phyloP scores from a whole-genome alignment of 805 yeast genomes.

The Teunomyces gatunensis region DNA sequence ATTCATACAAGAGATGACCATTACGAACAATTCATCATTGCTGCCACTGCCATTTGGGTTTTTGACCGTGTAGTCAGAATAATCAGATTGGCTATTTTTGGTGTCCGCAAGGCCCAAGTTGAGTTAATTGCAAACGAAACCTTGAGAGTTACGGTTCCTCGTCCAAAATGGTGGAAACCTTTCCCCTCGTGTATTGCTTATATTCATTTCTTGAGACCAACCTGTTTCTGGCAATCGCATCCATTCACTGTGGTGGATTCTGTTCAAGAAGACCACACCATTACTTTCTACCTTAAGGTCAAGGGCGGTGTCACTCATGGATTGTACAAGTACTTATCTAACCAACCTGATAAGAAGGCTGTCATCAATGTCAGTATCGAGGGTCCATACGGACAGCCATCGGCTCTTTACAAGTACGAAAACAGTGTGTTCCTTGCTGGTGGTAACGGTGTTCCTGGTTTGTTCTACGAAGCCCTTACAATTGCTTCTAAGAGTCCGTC shows the following conservation, averaged over 20 bases:
- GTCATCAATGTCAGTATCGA: constrained; percentile 31
- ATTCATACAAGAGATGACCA: constrained; percentile 43
- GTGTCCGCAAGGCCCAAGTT: constrained; percentile 36
- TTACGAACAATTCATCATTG: constrained; percentile 21
- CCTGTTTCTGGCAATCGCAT: constrained; percentile 66
- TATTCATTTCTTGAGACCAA: constrained; percentile 53
- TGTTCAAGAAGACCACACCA: constrained; percentile 25
- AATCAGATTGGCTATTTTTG: constrained; percentile 33
- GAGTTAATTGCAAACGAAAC: constrained; percentile 44
- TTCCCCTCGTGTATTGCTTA: constrained; percentile 58
- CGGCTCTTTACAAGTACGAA: constrained; percentile 30
- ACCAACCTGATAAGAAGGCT: constrained; percentile 31
- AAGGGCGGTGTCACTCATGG: constrained; percentile 41
- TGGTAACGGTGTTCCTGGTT: constrained; percentile 43
- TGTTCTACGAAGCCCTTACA: constrained; percentile 30
- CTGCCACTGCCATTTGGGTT: constrained; percentile 36
- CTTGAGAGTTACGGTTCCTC: constrained; percentile 45
- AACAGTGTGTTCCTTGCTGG: constrained; percentile 31
- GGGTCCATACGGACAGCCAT: constrained; percentile 39
- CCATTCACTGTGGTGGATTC: constrained; percentile 63
- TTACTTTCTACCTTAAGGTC: constrained; percentile 26
- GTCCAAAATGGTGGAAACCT: constrained; percentile 49
- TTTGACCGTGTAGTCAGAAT: constrained; percentile 36
- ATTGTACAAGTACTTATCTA: constrained; percentile 29
- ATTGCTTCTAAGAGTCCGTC: constrained; percentile 15